Conservation (phyloP, 345 rosid genomes). For the Mallotus nudiflorus region DNA sequence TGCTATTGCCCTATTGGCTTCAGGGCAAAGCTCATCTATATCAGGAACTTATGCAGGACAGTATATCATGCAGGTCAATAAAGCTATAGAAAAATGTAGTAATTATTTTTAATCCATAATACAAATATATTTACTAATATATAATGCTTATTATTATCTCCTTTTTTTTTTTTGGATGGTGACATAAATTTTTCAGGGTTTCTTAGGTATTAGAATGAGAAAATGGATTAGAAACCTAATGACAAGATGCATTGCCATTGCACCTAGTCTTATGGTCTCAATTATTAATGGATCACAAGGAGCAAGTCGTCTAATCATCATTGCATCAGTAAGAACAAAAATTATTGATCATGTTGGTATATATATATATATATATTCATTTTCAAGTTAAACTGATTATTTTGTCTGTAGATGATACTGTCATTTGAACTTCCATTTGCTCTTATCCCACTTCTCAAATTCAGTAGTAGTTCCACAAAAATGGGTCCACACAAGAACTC, state of each 20-base stretch:
- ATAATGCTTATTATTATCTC: too few species aligned
- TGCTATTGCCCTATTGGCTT: slow-evolving; percentile 63
- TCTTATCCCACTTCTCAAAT: slow-evolving; percentile 67
- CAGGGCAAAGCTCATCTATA: slow-evolving; percentile 70
- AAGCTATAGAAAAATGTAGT: too few species aligned
- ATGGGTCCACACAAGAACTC: slow-evolving; percentile 80
- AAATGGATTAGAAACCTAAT: slow-evolving; percentile 57
- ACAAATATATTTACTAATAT: too few species aligned
- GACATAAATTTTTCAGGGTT: slow-evolving; percentile 39
- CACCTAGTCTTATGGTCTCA: slow-evolving; percentile 60
- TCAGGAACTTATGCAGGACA: slow-evolving; percentile 78
- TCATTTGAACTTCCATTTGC: slow-evolving; percentile 79
- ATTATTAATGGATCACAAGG: slow-evolving; percentile 60
- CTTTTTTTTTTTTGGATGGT: not conserved
- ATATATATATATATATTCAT: too few species aligned
- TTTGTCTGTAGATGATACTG: slow-evolving; percentile 66
- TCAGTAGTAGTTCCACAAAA: slow-evolving; percentile 62
- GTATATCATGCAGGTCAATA: slow-evolving; percentile 57
- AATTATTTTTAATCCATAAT: too few species aligned
- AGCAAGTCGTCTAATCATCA: slow-evolving; percentile 58
- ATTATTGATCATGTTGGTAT: not conserved
- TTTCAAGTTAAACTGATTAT: too few species aligned
- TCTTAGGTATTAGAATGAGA: slow-evolving; percentile 60
- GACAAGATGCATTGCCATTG: slow-evolving; percentile 60
- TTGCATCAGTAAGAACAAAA: slow-evolving; percentile 51